Evolutionary conservation across 495 filamentous ascomycete species (phyloP).

Genomic region (Podospora didyma): DNA sequence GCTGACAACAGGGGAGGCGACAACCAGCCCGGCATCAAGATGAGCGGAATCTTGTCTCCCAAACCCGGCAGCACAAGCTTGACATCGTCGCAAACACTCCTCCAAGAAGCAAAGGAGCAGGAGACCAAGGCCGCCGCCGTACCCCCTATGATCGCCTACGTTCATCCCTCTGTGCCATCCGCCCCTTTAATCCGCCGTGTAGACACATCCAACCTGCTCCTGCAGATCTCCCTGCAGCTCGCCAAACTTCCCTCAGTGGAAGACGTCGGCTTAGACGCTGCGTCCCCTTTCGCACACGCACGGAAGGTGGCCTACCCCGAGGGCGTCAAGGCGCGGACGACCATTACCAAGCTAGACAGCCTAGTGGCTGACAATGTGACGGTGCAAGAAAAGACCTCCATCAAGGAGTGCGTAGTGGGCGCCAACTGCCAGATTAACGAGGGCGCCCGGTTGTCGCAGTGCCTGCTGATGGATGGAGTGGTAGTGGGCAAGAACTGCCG

Average conservation of each 20-base stretch:
- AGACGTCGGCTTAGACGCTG: constrained; percentile 48
- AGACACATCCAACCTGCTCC: constrained; percentile 76
- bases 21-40: constrained; percentile 10
- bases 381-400: constrained; percentile 74
- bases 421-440: constrained; percentile 77
- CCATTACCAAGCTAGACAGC: constrained; percentile 70
- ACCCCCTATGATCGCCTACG: constrained; percentile 74
- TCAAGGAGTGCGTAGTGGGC: constrained; percentile 86
- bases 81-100: background rate
- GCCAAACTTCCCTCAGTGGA: constrained; percentile 70
- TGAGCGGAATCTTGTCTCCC: constrained; percentile 4
- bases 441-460: constrained; percentile 74
- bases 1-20: constrained; percentile 22
- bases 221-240: constrained; percentile 76
- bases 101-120: background rate
- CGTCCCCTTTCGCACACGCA: constrained; percentile 69
- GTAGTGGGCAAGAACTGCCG: constrained; percentile 72
- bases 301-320: constrained; percentile 78
- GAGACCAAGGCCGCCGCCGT: constrained; percentile 33
- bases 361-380: constrained; percentile 82
- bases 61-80: background rate
- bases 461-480: constrained; percentile 87
- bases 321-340: constrained; percentile 68
- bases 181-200: constrained; percentile 73
- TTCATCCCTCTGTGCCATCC: constrained; percentile 49